Evolutionary conservation across 306 rosid genomes (phyloP).

Genomic region (Echinosophora koreensis): DNA sequence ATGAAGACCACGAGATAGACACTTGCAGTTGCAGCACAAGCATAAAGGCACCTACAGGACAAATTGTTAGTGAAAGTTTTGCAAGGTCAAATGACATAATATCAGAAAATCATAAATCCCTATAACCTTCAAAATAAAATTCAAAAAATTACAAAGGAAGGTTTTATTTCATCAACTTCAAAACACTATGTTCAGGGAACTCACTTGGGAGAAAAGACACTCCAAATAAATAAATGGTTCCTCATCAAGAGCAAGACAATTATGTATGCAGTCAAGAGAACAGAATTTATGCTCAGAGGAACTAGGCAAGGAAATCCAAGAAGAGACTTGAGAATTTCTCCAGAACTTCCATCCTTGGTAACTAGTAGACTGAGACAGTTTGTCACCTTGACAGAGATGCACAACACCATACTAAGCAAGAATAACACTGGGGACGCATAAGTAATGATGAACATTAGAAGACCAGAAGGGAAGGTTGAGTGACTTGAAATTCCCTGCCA

Average conservation of each 20-base stretch:
- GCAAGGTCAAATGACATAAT: conserved; percentile 32
- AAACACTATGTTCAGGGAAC: conserved; percentile 49
- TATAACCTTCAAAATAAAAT: conserved; percentile 16
- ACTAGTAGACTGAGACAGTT: no score
- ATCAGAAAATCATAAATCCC: conserved; percentile 20
- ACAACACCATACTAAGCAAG: no score
- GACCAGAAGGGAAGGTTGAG: conserved; percentile 83
- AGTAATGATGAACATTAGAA: conserved; percentile 90
- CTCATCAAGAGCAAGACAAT: no score
- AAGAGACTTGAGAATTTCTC: no score
- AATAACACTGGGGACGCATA: no score
- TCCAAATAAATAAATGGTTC: no score
- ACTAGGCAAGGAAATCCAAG: no score
- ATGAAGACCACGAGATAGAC: conserved; percentile 66
- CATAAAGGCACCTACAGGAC: conserved; percentile 76
- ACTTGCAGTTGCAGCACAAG: conserved; percentile 72
- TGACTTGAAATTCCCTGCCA: conserved; percentile 92
- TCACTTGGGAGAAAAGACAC: no score
- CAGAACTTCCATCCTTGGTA: no score
- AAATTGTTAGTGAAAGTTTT: conserved; percentile 29
- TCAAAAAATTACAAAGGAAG: conserved; percentile 28
- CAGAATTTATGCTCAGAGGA: no score
- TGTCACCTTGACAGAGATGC: no score
- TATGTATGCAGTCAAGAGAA: no score
- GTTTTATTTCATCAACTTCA: conserved; percentile 17